These are phyloP conservation scores for Pterocarpus santalinus DNA, from an alignment of 306 rosid species.

Conservation along the genomic window DNA sequence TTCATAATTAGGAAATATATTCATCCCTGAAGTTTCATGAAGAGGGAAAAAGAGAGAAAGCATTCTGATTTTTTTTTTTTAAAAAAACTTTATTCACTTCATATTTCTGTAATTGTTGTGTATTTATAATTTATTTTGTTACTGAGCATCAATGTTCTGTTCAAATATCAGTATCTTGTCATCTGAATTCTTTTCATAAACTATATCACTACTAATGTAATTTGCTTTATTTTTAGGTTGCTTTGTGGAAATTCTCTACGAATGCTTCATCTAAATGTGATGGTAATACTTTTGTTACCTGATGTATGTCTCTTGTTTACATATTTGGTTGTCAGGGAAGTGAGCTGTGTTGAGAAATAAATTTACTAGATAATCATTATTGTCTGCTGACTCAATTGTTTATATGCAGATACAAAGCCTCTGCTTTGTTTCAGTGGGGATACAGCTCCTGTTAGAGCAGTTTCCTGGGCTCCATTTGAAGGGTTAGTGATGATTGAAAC, in stretches of 20 bases:
- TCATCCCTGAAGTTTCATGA: conserved; percentile 34
- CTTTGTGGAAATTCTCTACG: conserved; percentile 86
- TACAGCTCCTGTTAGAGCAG: conserved; percentile 84
- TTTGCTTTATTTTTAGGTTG: conserved; percentile 69
- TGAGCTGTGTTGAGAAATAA: conserved; percentile 42
- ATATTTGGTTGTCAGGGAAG: conserved; percentile 34
- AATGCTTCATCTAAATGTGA: conserved; percentile 67
- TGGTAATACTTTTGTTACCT: conserved; percentile 42
- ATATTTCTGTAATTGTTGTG: conserved; percentile 23
- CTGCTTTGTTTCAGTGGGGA: conserved; percentile 86
- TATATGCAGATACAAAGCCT: conserved; percentile 80
- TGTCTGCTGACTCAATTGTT: conserved; percentile 36
- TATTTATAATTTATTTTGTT: conserved; percentile 38
- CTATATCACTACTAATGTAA: conserved; percentile 48
- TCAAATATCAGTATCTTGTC: conserved; percentile 30
- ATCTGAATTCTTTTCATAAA: conserved; percentile 15
- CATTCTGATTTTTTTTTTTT: neutral
- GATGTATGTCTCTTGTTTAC: conserved; percentile 34
- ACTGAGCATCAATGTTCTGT: conserved; percentile 13
- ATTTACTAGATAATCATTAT: conserved; percentile 18
- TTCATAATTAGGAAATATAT: conserved; percentile 28
- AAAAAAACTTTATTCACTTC: neutral
- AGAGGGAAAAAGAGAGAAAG: conserved; percentile 21
- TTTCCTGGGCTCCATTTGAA: conserved; percentile 91
- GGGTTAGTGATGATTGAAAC: conserved; percentile 63